Evolutionary conservation across 2,329 filamentous ascomycete species (phyloP), one percentile per base, ranked within the genome.

Genomic region (Stachybotrys chlorohalonatus): DNA sequence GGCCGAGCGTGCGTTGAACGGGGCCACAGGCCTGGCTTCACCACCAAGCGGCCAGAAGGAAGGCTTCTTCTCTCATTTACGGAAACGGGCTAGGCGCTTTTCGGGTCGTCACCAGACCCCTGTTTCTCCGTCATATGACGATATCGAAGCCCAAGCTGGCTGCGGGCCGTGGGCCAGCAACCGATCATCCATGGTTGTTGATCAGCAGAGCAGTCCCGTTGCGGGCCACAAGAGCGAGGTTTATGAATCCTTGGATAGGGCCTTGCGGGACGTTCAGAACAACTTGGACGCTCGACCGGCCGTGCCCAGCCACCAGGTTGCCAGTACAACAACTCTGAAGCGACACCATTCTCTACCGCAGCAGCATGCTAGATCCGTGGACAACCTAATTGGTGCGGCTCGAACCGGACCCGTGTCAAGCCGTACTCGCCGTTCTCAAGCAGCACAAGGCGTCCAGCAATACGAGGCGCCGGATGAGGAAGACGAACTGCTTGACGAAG

Each of bases 381-480:
- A 88, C 60, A 86, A 84, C 63, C 70, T 85, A 49, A 74, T 79
- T 45, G 75, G 75, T n/a, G 78, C 78, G 3, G 76, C 80, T 47
- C 78, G 82, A 13, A 71, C 68, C 49, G 78, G 81, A 0, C 87
- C 90, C 1, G 80, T 90, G 52, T 91, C 89, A 1, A 90, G 86
- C 68, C 81, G 92, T 58, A 94, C 91, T 13, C 80, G 93, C 56
- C 82, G 90, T 57, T 87, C 89, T 11, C 81, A 95, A 68, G 85
- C 89, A 13, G 66, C 68, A 5, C 86, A 90, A 58, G 87, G 88
- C 5, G 84, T 88, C 51, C 87, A 89, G 63, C 86, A 90, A 58
- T 96, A 97, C 67, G 94, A 99, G 66, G 92, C 92, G 0, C 90
- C 94, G 1, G 92, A 95, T 64, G 94, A 99, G 70, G 93, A 97